Base-by-base conservation (phyloP, 306 rosid species). In the Delonix regia region DNA sequence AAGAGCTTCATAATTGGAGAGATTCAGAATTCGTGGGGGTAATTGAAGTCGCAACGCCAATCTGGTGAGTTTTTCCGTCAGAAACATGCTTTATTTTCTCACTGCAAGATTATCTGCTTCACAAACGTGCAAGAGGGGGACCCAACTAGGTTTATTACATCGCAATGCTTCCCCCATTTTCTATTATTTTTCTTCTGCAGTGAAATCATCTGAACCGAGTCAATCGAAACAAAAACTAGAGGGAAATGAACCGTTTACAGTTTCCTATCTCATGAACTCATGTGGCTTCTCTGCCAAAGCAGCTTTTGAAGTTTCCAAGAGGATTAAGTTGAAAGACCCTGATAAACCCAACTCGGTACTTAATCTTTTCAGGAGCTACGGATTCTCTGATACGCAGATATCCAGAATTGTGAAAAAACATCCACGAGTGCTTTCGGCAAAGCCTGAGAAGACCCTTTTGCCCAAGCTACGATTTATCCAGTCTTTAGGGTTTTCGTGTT, bases 381-480 rank as follows among this genome's bases (percentile, higher is more conserved):
- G 83, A 7, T 60, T 87, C 74, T 63, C 81, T 1, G n/a, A 28
- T 14, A 28, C 86, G 25, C 86, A 84, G 25, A 55, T 84, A 55
- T 73, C 70, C 7, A 65, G 33, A 9, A 0, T 82, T 5, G 74
- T 82, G 21, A 41, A n/a, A 38, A 36, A 14, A 7, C 14, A 1
- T 3, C 85, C 90, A 1, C 1, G 0, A 4, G 2, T 84, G 44
- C 85, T 87, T 73, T 13, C n/a, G 6, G 22, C 71, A 3, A 68
- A 84, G n/a, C 61, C 86, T 15, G 77, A 87, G 69, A 69, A 38
- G 4, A 78, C 65, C 60, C 76, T 84, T 51, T 38, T 77, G 47
- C 90, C 88, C 47, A 83, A 79, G 69, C 49, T 87, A n/a, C 56
- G 69, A 61, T 84, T 78, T 57, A 52, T 81, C 4, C 79, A 41